These are phyloP conservation scores for Bryum argenteum DNA, from an alignment of 225 moss, liverwort and hornwort genomes.

Conservation along the genomic window DNA sequence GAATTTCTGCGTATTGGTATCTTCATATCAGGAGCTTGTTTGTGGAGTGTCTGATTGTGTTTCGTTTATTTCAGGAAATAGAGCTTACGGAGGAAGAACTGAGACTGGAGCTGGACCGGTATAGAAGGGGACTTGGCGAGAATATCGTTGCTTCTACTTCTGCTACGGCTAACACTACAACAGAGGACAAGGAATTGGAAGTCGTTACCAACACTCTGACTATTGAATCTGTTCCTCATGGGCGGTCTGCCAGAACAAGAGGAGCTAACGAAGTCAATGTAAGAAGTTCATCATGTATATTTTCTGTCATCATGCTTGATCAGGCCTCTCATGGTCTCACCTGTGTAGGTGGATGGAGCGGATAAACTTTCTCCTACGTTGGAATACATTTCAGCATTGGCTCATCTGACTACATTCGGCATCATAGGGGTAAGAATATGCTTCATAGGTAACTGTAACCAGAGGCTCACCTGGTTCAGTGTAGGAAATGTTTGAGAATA, in stretches of 20 bases:
- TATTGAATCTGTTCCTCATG: conserved; percentile 11
- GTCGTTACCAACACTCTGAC: conserved; percentile 28
- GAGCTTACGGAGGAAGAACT: conserved; percentile 20
- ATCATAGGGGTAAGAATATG: conserved; percentile 76
- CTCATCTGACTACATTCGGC: conserved; percentile 86
- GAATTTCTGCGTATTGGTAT: conserved; percentile 4
- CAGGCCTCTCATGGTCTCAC: conserved; percentile 12
- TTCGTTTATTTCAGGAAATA: conserved; percentile 29
- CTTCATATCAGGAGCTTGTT: background rate
- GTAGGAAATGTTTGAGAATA: conserved; percentile 6
- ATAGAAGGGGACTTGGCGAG: conserved; percentile 46
- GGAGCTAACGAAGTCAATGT: conserved; percentile 28
- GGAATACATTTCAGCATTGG: conserved; percentile 75
- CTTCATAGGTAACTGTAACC: conserved; percentile 3
- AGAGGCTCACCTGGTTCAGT: conserved; percentile 8
- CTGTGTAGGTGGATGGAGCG: conserved; percentile 31
- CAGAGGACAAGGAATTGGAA: conserved; percentile 30
- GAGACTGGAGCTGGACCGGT: conserved; percentile 37
- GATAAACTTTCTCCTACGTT: conserved; percentile 39
- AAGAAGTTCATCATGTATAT: conserved; percentile 3
- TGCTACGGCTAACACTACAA: conserved; percentile 14
- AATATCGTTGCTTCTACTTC: conserved; percentile 33
- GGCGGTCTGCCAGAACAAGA: conserved; percentile 28
- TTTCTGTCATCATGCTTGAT: conserved; percentile 3
- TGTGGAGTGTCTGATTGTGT: conserved; percentile 13